Base-by-base conservation (phyloP, 1,284 basidiomycete species). In the Leucoagaricus sp. region DNA sequence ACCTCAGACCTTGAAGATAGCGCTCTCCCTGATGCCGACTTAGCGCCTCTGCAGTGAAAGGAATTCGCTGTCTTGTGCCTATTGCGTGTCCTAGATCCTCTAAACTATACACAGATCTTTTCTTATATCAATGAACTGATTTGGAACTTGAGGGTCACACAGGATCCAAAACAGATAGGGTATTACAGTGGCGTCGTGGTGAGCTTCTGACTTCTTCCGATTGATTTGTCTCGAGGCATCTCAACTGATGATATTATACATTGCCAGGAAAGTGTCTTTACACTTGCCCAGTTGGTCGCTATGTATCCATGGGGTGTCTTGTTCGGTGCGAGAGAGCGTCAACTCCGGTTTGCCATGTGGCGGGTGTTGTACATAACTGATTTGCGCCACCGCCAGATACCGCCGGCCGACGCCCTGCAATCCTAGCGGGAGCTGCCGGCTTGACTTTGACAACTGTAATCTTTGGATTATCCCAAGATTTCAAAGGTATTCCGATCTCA, bases 391-490 rank as follows among this genome's bases (percentile, higher is more conserved):
- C 45, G 23, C 44, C 29, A 53, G 84, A 87, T 67, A 67, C 68
- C 41, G 72, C 85, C 45, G 86, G 85, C 13, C 79, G 86, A 41
- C 75, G 81, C 26, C 84, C 85, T 13, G 78, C 85, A 19, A 74
- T 87, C 15, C 74, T 86, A 36, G 58, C 72, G 4, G 85, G 85
- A 15, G 75, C 78, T 25, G 58, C 76, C 2, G 82, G 82, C 8
- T 75, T 81, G 26, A 73, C 76, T 4, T 25, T 77, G 7, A 72
- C 81, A 15, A 84, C 81, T 0, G 52, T 82, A 3, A 65, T 76
- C 23, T 81, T 87, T 62, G 84, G 86, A 0, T 59, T 85, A 28
- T 85, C 85, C 10, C 75, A 69, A 48, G 80, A 75, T 12, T 71
- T 86, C 10, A 57, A 67, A 7, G 67, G 68, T 3, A 69, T 81